These are phyloP conservation scores for Sporothrix euskadiensis DNA, from an alignment of 2,329 filamentous ascomycete species.

Conservation along the genomic window DNA sequence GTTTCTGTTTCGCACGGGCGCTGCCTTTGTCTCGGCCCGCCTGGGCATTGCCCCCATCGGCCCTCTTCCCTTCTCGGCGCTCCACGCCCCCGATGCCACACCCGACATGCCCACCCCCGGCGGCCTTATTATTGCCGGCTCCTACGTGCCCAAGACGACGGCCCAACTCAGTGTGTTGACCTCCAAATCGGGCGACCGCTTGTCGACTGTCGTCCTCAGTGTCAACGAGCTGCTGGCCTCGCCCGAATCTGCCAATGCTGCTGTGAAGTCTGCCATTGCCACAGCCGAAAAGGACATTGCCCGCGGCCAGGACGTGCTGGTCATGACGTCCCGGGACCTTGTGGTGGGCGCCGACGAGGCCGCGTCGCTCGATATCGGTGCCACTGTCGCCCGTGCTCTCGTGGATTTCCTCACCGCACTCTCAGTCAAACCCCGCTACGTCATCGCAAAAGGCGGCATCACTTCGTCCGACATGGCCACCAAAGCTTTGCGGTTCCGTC, in stretches of 20 bases:
- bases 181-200: conserved; percentile 48
- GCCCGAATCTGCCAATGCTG: conserved; percentile 28
- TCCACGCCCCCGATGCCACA: not conserved
- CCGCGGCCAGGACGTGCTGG: conserved; percentile 53
- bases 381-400: conserved; percentile 51
- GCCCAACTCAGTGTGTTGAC: conserved; percentile 48
- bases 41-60: conserved; percentile 12
- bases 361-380: conserved; percentile 56
- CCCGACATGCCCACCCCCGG: not conserved
- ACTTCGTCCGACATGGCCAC: conserved; percentile 61
- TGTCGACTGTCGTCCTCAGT: conserved; percentile 51
- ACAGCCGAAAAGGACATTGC: conserved; percentile 46
- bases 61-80: not conserved
- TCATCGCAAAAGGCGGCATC: conserved; percentile 62
- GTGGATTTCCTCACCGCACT: conserved; percentile 52
- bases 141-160: conserved; percentile 24
- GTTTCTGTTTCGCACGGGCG: conserved; percentile 40
- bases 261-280: conserved; percentile 32
- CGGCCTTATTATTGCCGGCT: conserved; percentile 16
- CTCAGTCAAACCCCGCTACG: conserved; percentile 51
- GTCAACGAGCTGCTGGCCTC: conserved; percentile 49
- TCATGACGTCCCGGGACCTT: conserved; percentile 60
- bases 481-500: conserved; percentile 55
- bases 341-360: conserved; percentile 48
- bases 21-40: conserved; percentile 17